Conservation (phyloP, 139 green algal species). For the Micractinium conductrix region DNA sequence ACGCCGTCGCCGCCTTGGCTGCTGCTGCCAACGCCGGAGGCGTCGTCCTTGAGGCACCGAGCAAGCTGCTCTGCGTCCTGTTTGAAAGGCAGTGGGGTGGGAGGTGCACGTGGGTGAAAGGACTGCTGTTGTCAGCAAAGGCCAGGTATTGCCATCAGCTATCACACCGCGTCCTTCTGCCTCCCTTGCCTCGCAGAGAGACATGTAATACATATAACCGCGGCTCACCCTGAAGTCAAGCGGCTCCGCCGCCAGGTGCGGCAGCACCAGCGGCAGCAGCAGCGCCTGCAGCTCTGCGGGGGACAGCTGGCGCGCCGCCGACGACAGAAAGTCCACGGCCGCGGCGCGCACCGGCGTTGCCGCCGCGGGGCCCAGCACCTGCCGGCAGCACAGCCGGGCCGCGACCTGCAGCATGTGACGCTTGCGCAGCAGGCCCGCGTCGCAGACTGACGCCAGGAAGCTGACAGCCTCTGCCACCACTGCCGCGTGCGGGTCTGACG, state of each 20-base stretch:
- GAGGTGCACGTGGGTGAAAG: too few relatives aligned
- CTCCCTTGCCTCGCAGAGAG: too few relatives aligned
- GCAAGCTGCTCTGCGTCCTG: constrained; percentile 10
- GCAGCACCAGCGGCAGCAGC: constrained; percentile 65
- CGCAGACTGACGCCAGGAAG: constrained; percentile 65
- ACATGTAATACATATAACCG: too few relatives aligned
- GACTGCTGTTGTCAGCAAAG: too few relatives aligned
- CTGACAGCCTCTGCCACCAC: constrained; percentile 74
- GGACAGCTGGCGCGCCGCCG: constrained; percentile 61
- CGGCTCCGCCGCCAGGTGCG: constrained; percentile 49
- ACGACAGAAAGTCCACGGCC: constrained; percentile 72
- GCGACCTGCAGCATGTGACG: constrained; percentile 62
- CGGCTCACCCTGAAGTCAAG: constrained; percentile 22
- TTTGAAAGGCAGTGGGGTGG: too few relatives aligned
- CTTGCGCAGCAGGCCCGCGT: constrained; percentile 38
- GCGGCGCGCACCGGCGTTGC: constrained; percentile 59
- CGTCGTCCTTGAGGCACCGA: neutral
- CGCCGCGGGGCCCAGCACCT: constrained; percentile 60
- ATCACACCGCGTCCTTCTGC: too few relatives aligned
- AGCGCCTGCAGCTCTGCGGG: constrained; percentile 75
- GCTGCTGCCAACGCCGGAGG: neutral
- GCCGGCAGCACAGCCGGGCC: constrained; percentile 39
- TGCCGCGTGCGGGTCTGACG: constrained; percentile 64
- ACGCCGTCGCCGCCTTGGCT: neutral
- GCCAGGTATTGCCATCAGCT: too few relatives aligned